phyloP scores from a whole-genome alignment of 306 rosid genomes.

The Quercus gilva region DNA sequence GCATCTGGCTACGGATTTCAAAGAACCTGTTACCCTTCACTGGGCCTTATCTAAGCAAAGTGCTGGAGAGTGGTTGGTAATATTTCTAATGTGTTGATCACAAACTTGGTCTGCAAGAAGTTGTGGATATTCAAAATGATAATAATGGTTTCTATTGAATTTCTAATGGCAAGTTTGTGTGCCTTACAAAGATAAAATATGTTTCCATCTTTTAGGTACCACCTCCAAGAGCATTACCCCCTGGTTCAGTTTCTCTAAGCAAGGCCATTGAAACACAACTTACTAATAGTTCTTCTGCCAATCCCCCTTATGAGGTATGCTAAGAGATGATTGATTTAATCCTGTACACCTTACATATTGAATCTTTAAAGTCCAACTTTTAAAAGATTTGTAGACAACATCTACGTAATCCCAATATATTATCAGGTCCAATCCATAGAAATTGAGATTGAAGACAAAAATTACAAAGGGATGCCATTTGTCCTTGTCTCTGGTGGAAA shows the following conservation, averaged over 20 bases:
- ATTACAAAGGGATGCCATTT: slow-evolving; percentile 77
- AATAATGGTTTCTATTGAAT: slow-evolving; percentile 2
- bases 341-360: slow-evolving; percentile 12
- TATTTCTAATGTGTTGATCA: slow-evolving; percentile 27
- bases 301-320: slow-evolving; percentile 56
- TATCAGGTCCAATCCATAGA: slow-evolving; percentile 78
- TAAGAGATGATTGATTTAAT: slow-evolving; percentile 20
- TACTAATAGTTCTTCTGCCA: slow-evolving; percentile 33
- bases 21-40: slow-evolving; percentile 67
- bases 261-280: slow-evolving; percentile 70
- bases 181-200: slow-evolving; percentile 11
- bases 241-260: slow-evolving; percentile 59
- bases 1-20: slow-evolving; percentile 74
- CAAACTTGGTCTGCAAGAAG: slow-evolving; percentile 13
- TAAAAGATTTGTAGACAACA: slow-evolving; percentile 10
- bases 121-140: slow-evolving; percentile 18
- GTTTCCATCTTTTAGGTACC: slow-evolving; percentile 66
- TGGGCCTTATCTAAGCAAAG: slow-evolving; percentile 81
- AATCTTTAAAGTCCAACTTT: slow-evolving; percentile 24
- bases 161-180: neutral
- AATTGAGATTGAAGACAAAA: slow-evolving; percentile 62
- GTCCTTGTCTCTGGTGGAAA: slow-evolving; percentile 63
- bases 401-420: slow-evolving; percentile 18
- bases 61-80: slow-evolving; percentile 93
- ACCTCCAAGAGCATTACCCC: slow-evolving; percentile 61